A percentile compares a stretch with the other conserved stretches of the same genome.
Conservation (phyloP, 176 grass and related monocot species). For the Pontederia paniculata region DNA sequence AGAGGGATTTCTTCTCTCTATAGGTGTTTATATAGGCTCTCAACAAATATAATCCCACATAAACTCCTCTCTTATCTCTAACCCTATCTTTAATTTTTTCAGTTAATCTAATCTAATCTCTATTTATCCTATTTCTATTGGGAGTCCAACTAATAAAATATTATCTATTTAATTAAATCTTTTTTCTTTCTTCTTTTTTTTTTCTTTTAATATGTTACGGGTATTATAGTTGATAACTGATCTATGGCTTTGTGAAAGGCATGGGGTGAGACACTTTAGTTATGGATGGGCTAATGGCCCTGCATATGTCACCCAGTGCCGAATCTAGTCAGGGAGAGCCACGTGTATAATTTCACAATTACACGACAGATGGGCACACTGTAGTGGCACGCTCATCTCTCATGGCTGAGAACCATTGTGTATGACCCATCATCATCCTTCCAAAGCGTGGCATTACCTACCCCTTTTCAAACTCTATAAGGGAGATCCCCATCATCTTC, state of each 20-base stretch:
- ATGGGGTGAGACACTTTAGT: not conserved
- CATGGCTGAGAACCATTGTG: constrained; percentile 5
- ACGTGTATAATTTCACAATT: constrained; percentile 11
- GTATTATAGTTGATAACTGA: too few relatives aligned
- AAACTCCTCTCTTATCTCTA: too few relatives aligned
- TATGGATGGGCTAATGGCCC: constrained; percentile 6
- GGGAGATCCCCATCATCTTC: not conserved
- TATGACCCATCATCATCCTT: constrained; percentile 9
- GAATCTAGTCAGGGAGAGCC: not conserved
- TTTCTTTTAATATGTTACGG: too few relatives aligned
- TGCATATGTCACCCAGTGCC: constrained; percentile 6
- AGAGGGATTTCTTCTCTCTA: too few relatives aligned
- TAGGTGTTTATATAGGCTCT: too few relatives aligned
- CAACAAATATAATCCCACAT: too few relatives aligned
- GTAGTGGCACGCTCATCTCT: constrained; percentile 11
- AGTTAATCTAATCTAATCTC: too few relatives aligned
- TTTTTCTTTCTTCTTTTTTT: too few relatives aligned
- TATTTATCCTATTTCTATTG: too few relatives aligned
- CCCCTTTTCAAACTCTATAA: constrained; percentile 8
- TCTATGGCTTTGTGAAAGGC: not conserved
- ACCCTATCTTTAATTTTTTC: too few relatives aligned
- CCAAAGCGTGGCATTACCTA: constrained; percentile 1
- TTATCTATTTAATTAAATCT: too few relatives aligned
- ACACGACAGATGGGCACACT: constrained; percentile 1
- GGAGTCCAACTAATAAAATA: too few relatives aligned